phyloP scores from a whole-genome alignment of 495 filamentous ascomycete genomes.

The Recurvomyces mirabilis region DNA sequence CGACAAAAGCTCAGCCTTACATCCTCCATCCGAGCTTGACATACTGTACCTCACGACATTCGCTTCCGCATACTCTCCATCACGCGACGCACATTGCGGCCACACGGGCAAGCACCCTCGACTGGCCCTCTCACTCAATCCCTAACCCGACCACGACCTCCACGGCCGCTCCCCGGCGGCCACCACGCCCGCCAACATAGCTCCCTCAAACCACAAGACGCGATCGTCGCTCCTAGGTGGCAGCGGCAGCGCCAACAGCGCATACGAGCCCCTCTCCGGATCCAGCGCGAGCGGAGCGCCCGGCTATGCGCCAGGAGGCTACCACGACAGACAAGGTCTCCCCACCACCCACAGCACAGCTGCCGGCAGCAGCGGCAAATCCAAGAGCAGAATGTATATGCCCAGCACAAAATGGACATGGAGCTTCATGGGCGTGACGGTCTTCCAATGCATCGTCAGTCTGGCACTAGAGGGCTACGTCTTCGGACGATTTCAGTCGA shows the following conservation, averaged over 20 bases:
- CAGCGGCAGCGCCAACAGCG: background rate
- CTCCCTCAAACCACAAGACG: constrained; percentile 9
- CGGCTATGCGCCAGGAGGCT: constrained; percentile 12
- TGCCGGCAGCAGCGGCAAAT: background rate
- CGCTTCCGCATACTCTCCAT: too few relatives aligned
- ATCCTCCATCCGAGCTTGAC: too few relatives aligned
- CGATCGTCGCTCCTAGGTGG: constrained; percentile 16
- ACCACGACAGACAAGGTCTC: constrained; percentile 17
- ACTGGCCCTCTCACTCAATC: background rate
- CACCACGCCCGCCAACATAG: constrained; percentile 13
- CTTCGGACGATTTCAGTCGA: constrained; percentile 55
- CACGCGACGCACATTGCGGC: too few relatives aligned
- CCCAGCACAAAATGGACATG: constrained; percentile 81
- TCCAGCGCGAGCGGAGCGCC: constrained; percentile 1
- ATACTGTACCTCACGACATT: too few relatives aligned
- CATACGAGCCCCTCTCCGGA: constrained; percentile 15
- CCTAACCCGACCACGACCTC: background rate
- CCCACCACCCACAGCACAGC: background rate
- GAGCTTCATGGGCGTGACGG: constrained; percentile 63
- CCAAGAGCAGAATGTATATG: constrained; percentile 46
- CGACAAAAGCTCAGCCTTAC: too few relatives aligned
- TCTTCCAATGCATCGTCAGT: constrained; percentile 64
- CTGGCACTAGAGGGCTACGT: constrained; percentile 80
- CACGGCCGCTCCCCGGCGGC: constrained; percentile 6
- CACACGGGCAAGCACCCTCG: too few relatives aligned